Evolutionary conservation across 129 eudicot genomes (phyloP), one percentile per base, ranked within the genome.

Genomic region (Centaurea solstitialis): DNA sequence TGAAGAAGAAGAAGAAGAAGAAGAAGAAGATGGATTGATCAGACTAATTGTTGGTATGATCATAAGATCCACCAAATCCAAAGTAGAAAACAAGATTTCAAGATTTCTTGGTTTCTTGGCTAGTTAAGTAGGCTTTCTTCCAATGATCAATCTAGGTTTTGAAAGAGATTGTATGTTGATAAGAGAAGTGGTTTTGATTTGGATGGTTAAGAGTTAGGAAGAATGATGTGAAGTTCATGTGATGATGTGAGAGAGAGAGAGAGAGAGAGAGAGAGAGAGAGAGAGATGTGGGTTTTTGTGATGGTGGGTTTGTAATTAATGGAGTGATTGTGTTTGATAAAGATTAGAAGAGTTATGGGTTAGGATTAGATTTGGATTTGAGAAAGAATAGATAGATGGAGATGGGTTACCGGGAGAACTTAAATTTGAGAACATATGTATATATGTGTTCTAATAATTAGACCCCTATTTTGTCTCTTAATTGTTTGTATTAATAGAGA

Each of bases 341-440:
- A 68, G 85, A 81, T 81, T 81, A 81, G 85, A 47, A 69, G 85
- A 75, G 76, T 75, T 81, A 81, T 81, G 86, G 84, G 79, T 84
- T 81, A 81, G 88, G 88, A 85, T 87, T 87, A 70, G 84, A 75
- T 70, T 37, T 35, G 71, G 85, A 80, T 77, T 50, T 50, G 62
- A 17, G 62, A 57, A 5, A 57, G 22, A 57, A 57, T 57, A 57
- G 65, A 17, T 57, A 74, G 83, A 72, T 76, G 77, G 84, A 62
- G 70, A 33, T 73, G 88, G 40, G 64, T 73, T 73, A 57, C 64
- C 83, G 81, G 74, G 74, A 57, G 22, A 57, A 6, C 22, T 17
- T 70, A 20, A 28, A 41, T 73, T 41, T 80, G 74, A 66, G 75
- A 43, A 66, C 20, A 73, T 74, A 73, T 62, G 45, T 40, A 43